Evolutionary conservation across 805 yeast species (phyloP).

Genomic region (Wickerhamiella parazyma): DNA sequence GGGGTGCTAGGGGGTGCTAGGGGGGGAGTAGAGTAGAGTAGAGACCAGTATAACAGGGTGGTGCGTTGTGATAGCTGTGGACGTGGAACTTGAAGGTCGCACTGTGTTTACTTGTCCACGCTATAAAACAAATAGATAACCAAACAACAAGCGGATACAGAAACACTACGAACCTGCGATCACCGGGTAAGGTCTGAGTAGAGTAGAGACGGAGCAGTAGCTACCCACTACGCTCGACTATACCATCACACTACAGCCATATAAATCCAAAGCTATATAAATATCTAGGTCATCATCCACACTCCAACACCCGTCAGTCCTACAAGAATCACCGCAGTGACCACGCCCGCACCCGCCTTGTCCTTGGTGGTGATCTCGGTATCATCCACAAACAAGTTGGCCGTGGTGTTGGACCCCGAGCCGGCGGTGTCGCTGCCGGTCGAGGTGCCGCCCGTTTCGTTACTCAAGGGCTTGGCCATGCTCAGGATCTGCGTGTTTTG

Average conservation of each 20-base stretch:
- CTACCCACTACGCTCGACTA: not conserved
- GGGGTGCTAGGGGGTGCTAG: too few species aligned
- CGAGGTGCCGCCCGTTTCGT: conserved; percentile 55
- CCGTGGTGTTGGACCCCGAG: conserved; percentile 11
- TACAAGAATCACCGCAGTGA: conserved; percentile 63
- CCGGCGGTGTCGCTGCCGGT: conserved; percentile 60
- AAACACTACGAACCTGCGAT: too few species aligned
- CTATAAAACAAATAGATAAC: too few species aligned
- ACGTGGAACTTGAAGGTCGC: too few species aligned
- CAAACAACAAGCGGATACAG: too few species aligned
- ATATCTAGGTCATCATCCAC: conserved; percentile 60
- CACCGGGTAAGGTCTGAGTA: too few species aligned
- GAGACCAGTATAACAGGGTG: too few species aligned
- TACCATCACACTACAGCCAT: not conserved
- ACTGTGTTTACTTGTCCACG: too few species aligned
- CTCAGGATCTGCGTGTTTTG: conserved; percentile 31
- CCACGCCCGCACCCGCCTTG: conserved; percentile 78
- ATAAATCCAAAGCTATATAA: conserved; percentile 6
- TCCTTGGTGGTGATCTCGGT: conserved; percentile 43
- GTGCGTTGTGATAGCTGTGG: too few species aligned
- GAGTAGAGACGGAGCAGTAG: too few species aligned
- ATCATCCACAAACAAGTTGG: conserved; percentile 17
- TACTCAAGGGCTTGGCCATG: conserved; percentile 46
- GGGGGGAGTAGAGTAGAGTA: too few species aligned
- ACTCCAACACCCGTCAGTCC: conserved; percentile 48